phyloP scores from a whole-genome alignment of 106 monocot species.

The Narthecium ossifragum region DNA sequence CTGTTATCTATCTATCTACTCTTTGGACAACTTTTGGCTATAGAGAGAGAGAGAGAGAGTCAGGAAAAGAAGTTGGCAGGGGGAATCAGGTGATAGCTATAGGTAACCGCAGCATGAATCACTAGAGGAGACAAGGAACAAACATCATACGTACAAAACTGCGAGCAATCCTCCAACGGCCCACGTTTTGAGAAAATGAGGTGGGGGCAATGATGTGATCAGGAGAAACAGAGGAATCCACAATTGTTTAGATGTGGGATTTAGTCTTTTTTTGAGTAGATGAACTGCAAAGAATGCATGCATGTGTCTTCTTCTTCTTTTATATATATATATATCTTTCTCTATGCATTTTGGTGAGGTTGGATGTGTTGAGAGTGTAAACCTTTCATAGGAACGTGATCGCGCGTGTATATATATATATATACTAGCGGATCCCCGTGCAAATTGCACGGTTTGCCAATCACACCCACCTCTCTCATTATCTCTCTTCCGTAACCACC shows the following conservation, averaged over 20 bases:
- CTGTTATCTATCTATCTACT: not conserved
- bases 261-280: conserved; percentile 25
- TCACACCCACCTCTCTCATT: too few species aligned
- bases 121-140: not conserved
- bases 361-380: too few species aligned
- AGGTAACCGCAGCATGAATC: conserved; percentile 52
- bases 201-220: conserved; percentile 7
- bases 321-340: too few species aligned
- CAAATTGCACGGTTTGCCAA: too few species aligned
- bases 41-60: conserved; percentile 10
- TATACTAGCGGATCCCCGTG: too few species aligned
- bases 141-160: not conserved
- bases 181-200: conserved; percentile 10
- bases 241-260: conserved; percentile 5
- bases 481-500: too few species aligned
- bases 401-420: too few species aligned
- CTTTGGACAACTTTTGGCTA: conserved; percentile 25
- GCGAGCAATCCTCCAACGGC: not conserved
- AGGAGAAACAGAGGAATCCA: not conserved
- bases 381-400: too few species aligned
- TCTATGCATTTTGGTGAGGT: too few species aligned
- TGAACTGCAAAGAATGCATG: conserved; percentile 21
- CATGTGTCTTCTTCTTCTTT: not conserved
- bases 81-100: conserved; percentile 58
- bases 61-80: not conserved